Base-by-base conservation (phyloP, 768 basidiomycete genomes). In the Podaxis sp. region DNA sequence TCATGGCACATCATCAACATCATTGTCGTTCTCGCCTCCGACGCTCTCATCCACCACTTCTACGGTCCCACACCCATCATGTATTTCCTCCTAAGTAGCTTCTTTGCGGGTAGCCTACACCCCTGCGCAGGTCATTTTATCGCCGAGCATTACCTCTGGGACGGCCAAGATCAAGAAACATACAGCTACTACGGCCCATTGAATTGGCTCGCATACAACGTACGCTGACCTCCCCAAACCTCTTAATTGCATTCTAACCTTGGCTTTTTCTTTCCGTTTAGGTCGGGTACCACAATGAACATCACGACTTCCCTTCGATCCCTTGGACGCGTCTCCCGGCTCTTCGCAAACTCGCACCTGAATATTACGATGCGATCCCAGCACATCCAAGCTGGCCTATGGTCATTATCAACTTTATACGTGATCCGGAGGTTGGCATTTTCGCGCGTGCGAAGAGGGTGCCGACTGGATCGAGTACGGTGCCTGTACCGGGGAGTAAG, bases 251-350 rank as follows among this genome's bases (percentile, higher is more conserved):
- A 29, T 50, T 50, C 4, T 50, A 50, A 50, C 8, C 49, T 11
- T 25, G 13, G 9, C 19, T 4, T 17, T 17, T 47, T 25, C 12
- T 22, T 11, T 22, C 24, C 12, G 7, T 2, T 22, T 25, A 94
- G 93, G 93, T 98, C 67, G 97, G 97, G 41, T 98, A 98, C 72
- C 97, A 99, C 74, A 98, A 99, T 74, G 97, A 98, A 70, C 97
- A 99, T 75, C 97, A 99, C 76, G 97, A 99, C 76, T 98, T 99
- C 76, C 96, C 97, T 7, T 94, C 94, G 12, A 76, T 99, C 0
- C 84, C 97, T 1, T 99, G 97, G 97, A 98, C 96, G 17, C 87
- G 91, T 24, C 82, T 98, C 0, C 93, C 95, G 1, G 84, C 85
- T 4, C 85, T 99, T 22, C 87, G 88, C 33, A 81, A 82, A 2